Conservation (phyloP, 1,284 basidiomycete genomes). For the Ganoderma lingzhi region DNA sequence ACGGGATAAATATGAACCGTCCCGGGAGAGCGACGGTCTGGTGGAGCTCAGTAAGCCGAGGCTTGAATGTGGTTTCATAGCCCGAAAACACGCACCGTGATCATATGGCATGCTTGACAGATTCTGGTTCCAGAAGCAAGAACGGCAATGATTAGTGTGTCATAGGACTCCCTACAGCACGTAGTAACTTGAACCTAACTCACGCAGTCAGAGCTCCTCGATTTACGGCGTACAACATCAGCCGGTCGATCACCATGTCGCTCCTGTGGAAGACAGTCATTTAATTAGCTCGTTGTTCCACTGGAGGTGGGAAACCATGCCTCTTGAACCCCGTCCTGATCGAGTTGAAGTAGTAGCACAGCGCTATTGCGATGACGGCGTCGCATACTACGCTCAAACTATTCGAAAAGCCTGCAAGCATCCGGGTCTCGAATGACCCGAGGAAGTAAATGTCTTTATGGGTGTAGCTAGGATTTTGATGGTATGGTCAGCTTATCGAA, state of each 20-base stretch:
- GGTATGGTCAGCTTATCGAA: no score
- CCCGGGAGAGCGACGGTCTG: not conserved
- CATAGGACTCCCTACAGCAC: no score
- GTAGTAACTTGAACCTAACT: not conserved
- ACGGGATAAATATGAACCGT: not conserved
- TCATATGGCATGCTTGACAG: not conserved
- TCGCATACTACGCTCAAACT: slow-evolving; percentile 6
- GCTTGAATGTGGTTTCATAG: not conserved
- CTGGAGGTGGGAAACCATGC: not conserved
- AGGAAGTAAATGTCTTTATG: no score
- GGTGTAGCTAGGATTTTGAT: no score
- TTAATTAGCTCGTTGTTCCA: no score
- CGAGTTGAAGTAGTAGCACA: not conserved
- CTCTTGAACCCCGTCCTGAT: not conserved
- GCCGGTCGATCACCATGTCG: not conserved
- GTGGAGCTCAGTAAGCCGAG: not conserved
- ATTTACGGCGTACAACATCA: not conserved
- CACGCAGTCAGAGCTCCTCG: not conserved
- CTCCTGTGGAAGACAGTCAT: not conserved
- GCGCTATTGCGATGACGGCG: not conserved
- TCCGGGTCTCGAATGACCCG: no score
- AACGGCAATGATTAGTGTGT: not conserved
- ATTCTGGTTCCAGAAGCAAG: not conserved
- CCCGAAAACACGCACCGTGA: not conserved
- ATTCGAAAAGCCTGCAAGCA: not conserved